Conservation (phyloP, 139 green algal species). For the Zygnema circumcarinatum region DNA sequence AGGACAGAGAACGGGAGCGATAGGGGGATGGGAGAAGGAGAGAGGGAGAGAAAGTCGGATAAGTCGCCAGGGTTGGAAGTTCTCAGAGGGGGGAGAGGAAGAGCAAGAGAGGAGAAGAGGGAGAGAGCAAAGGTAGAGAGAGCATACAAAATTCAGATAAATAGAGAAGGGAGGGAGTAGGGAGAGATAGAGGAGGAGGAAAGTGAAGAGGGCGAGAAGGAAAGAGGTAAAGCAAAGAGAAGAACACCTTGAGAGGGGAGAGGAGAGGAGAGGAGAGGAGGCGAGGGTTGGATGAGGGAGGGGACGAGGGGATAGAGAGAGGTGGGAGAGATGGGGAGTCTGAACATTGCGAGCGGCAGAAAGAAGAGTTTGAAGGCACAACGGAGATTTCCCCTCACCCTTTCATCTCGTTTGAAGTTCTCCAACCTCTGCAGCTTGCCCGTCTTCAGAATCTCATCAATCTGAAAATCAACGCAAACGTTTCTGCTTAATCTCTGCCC, state of each 20-base stretch:
- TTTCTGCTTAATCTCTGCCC: too few relatives aligned
- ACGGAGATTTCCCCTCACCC: background rate
- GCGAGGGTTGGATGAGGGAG: background rate
- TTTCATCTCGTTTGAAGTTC: conserved; percentile 50
- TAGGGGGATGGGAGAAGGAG: background rate
- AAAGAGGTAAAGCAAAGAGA: too few relatives aligned
- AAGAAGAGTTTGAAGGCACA: conserved; percentile 22
- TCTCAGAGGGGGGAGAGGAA: background rate
- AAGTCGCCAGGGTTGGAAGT: too few relatives aligned
- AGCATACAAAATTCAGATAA: background rate
- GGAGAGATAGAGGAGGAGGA: background rate
- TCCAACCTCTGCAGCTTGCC: conserved; percentile 30
- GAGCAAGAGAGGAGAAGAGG: background rate
- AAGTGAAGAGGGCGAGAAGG: background rate
- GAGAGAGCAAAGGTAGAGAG: background rate
- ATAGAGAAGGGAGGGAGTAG: background rate
- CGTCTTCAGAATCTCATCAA: conserved; percentile 43
- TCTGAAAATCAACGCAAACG: conserved; percentile 12
- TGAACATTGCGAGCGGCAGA: too few relatives aligned
- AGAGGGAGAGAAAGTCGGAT: background rate
- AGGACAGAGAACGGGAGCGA: background rate
- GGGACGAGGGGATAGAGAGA: background rate
- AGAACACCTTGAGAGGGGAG: background rate
- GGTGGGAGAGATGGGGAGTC: background rate
- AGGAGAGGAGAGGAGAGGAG: background rate